Base-by-base conservation (phyloP, 106 monocot species). In the Gastrodia elata region DNA sequence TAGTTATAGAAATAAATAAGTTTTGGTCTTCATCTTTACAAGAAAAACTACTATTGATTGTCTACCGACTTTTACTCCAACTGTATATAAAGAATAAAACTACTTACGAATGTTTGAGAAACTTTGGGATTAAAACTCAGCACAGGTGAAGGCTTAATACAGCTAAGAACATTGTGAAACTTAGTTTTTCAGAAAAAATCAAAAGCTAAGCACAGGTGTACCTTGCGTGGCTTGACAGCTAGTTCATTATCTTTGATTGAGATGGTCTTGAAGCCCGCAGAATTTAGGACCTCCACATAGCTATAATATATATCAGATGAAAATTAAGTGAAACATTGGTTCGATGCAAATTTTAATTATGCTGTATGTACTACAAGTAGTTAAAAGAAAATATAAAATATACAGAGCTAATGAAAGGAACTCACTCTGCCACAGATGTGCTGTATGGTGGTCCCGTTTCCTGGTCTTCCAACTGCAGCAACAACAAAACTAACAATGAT, bases 141-240 rank as follows among this genome's bases (percentile, higher is more conserved):
- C n/a, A n/a, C n/a, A n/a, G n/a, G n/a, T n/a, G n/a, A n/a, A n/a
- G n/a, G n/a, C n/a, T n/a, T 44, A 44, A 15, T 33, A 59, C 25
- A 28, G 27, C 59, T 27, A 2, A 61, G 61, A 61, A 52, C 52
- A 52, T 22, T 33, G 30, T 32, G 32, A 32, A 61, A 61, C 61
- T 32, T 59, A 8, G 20, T 59, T 59, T 59, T 59, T 28, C 27
- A 24, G 37, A 20, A 67, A 35, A 67, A 16, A 37, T 37, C 30
- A 67, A n/a, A 67, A 67, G 20, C 6, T 22, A 69, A 69, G 33
- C 32, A 28, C 25, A 46, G 11, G 20, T 13, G 40, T 82, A 92
- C 92, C 88, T 78, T 84, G 6, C 88, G 86, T 40, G 71, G 76
- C 77, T 64, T 71, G 27, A 92, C 76, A 34, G 88, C 92, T 58